These are phyloP conservation scores for Camelina laxa DNA, from an alignment of 345 rosid genomes.

Conservation along the genomic window DNA sequence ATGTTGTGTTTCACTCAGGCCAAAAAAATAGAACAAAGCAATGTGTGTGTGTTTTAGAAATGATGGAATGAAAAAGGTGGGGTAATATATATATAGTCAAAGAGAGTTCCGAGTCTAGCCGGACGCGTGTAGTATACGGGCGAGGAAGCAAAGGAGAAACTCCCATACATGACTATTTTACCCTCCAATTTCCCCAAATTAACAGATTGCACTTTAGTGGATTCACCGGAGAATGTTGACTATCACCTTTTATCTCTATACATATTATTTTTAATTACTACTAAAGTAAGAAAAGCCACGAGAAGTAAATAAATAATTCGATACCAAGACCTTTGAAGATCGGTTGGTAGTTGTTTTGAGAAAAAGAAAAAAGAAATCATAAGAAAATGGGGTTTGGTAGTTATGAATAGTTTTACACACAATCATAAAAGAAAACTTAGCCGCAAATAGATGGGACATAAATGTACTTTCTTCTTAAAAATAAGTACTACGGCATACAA, in stretches of 20 bases:
- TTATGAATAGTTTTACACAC: not conserved
- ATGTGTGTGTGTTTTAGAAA: not conserved
- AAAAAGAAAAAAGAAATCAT: not conserved
- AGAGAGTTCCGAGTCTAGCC: conserved; percentile 19
- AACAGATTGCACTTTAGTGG: not conserved
- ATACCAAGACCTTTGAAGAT: conserved; percentile 28
- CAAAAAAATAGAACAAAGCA: not conserved
- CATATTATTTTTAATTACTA: no score
- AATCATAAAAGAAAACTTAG: not conserved
- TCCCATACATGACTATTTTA: conserved; percentile 11
- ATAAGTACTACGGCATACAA: conserved; percentile 2
- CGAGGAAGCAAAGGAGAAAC: conserved; percentile 27
- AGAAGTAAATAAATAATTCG: conserved; percentile 32
- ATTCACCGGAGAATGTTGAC: conserved; percentile 28
- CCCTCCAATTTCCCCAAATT: conserved; percentile 6
- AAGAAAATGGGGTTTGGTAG: not conserved
- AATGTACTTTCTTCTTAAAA: conserved; percentile 9
- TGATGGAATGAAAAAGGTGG: conserved; percentile 19
- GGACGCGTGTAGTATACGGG: conserved; percentile 21
- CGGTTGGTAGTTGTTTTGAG: conserved; percentile 34
- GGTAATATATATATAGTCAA: conserved; percentile 24
- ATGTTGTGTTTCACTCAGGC: no score
- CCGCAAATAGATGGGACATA: conserved; percentile 12
- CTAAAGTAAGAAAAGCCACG: conserved; percentile 18
- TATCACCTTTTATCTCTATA: not conserved